A percentile compares a stretch with the other conserved stretches of the same genome.
phyloP scores from a whole-genome alignment of 257 asterid species.

The Plantago elongata region DNA sequence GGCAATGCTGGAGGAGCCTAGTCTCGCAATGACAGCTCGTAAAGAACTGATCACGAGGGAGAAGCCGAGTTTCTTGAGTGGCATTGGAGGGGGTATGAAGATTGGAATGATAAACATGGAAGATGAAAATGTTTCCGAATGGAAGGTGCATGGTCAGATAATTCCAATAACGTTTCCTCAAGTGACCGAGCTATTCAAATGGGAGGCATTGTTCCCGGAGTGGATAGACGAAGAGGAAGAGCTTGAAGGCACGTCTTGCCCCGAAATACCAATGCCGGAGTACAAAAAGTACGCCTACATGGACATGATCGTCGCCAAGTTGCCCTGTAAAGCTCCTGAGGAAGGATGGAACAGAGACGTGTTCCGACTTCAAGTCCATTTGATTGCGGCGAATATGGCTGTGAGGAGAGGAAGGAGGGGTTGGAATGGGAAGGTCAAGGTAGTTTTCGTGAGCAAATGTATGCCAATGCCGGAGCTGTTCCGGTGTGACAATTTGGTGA shows the following conservation, averaged over 20 bases:
- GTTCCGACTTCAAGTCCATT: slow-evolving; percentile 71
- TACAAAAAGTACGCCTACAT: slow-evolving; percentile 25
- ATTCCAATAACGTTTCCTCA: slow-evolving; percentile 34
- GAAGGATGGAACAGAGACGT: slow-evolving; percentile 79
- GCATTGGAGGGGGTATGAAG: slow-evolving; percentile 37
- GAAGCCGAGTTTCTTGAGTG: slow-evolving; percentile 56
- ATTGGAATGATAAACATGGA: slow-evolving; percentile 83
- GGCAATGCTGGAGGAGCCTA: slow-evolving; percentile 44
- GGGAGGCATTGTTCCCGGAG: slow-evolving; percentile 82
- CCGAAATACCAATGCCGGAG: slow-evolving; percentile 83
- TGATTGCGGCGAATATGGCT: slow-evolving; percentile 57
- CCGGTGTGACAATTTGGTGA: slow-evolving; percentile 64
- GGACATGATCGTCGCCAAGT: slow-evolving; percentile 69
- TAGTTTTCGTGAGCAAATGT: slow-evolving; percentile 67
- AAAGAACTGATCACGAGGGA: slow-evolving; percentile 51
- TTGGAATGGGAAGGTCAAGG: slow-evolving; percentile 45
- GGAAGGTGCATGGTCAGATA: slow-evolving; percentile 39
- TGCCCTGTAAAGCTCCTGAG: slow-evolving; percentile 53
- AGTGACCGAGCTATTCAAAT: slow-evolving; percentile 51
- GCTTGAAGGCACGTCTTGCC: slow-evolving; percentile 67
- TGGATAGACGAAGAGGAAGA: slow-evolving; percentile 99
- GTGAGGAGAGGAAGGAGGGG: slow-evolving; percentile 53
- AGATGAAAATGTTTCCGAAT: slow-evolving; percentile 59
- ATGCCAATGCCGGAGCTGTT: slow-evolving; percentile 79
- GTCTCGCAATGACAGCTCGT: slow-evolving; percentile 21